Evolutionary conservation across 164 flowering plant genomes (phyloP), one percentile per base, ranked within the genome.

Genomic region (Cinnamomum chago): DNA sequence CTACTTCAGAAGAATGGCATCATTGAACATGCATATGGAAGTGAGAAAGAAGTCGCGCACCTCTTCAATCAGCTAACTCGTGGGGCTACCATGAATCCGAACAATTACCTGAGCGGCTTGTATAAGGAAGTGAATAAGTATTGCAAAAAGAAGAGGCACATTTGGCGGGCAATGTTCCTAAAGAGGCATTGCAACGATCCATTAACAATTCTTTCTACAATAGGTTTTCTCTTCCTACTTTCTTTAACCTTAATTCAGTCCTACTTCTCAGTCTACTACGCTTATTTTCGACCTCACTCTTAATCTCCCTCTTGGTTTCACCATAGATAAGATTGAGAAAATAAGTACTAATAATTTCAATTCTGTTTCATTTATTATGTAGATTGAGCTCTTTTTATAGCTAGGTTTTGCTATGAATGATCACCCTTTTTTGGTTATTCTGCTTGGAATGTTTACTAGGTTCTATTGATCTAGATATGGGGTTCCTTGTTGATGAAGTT

Each of bases 171-270:
- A 14, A 76, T 62, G 12, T 71, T 82, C 76, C 72, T 67, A 13
- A 64, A 24, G 17, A 73, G 76, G 9, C 78, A 82, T 73, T 80
- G 82, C 70, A 79, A 73, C 51, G 82, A 71, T 27, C 83, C 83
- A 27, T 79, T 78, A 81, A 67, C 81, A 12, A 65, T 72, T n/a
- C 25, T 82, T 23, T 79, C 82, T 0, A 52, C 77, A 28, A 9
- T 78, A 20, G 83, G 76, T 27, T 79, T 80, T 24, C 13, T 77
- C 47, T 13, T 79, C 6, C 76, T 76, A 14, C 66, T 82, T 18
- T 35, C 72, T 7, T 79, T 81, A 23, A 79, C 84, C 14, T n/a
- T 58, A 0, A 0, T 58, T 1, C 84, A 83, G 75, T 73, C 82
- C 20, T 65, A 67, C 18, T 67, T 76, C 24, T 2, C 81, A 4